These are phyloP conservation scores for Trypanosoma vivax DNA, from an alignment of 208 protist genomes.

Conservation along the genomic window DNA sequence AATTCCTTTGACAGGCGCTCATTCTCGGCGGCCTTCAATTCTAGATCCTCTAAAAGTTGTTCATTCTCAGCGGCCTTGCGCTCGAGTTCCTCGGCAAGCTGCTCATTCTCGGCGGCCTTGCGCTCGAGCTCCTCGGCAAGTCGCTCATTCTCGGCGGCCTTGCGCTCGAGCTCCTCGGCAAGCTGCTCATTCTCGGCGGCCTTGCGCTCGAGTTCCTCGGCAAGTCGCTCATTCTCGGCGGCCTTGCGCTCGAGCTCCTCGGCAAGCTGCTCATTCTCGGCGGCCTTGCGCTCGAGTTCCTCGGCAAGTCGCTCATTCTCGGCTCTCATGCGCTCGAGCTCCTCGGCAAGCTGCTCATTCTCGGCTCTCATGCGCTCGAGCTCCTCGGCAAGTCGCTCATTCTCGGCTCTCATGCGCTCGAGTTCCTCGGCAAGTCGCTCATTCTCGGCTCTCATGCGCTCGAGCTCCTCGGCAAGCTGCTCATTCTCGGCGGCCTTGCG, in stretches of 20 bases:
- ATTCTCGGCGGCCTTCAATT: conserved; percentile 21
- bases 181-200: conserved; percentile 20
- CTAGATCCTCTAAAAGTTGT: conserved; percentile 17
- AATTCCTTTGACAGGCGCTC: conserved; percentile 22
- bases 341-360: conserved; percentile 15
- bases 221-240: conserved; percentile 27
- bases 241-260: conserved; percentile 20
- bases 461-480: conserved; percentile 21
- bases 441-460: conserved; percentile 15
- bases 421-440: conserved; percentile 21
- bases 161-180: conserved; percentile 14
- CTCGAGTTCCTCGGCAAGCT: conserved; percentile 18
- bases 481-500: conserved; percentile 24
- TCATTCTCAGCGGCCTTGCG: conserved; percentile 20
- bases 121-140: conserved; percentile 2
- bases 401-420: conserved; percentile 21
- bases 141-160: conserved; percentile 21
- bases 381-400: conserved; percentile 22
- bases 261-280: conserved; percentile 27
- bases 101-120: conserved; percentile 5
- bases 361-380: conserved; percentile 13
- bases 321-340: not conserved
- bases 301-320: conserved; percentile 20
- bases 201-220: conserved; percentile 22
- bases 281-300: conserved; percentile 14